Percentiles rank a stretch among this genome's conserved stretches.
Evolutionary conservation across 2,329 filamentous ascomycete species (phyloP).

Genomic region (Microdochium nivale): DNA sequence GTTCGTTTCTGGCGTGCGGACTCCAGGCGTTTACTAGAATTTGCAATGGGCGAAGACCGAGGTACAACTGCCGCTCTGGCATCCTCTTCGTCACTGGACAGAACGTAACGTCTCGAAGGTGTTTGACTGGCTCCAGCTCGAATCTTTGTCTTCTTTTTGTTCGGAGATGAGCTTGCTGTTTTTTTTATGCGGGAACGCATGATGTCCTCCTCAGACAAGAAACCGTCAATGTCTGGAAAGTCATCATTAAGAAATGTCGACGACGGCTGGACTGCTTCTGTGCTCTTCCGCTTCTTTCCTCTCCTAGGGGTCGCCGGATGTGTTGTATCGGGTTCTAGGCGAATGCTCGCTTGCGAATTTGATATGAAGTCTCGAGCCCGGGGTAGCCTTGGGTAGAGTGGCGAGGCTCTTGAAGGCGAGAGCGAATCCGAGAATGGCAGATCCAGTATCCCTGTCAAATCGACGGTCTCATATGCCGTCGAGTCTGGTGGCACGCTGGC

Average conservation of each 20-base stretch:
- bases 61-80: not conserved
- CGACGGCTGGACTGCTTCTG: slow-evolving; percentile 21
- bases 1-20: not conserved
- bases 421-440: slow-evolving; percentile 13
- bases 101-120: not conserved
- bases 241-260: slow-evolving; percentile 26
- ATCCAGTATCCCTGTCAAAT: slow-evolving; percentile 21
- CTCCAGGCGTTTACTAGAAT: not conserved
- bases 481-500: slow-evolving; percentile 18
- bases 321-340: slow-evolving; percentile 31
- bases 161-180: slow-evolving; percentile 26
- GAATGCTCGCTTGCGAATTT: slow-evolving; percentile 27
- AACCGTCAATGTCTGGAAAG: slow-evolving; percentile 46
- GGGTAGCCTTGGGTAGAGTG: slow-evolving; percentile 13
- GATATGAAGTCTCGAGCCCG: slow-evolving; percentile 20
- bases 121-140: slow-evolving; percentile 9
- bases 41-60: not conserved
- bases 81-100: slow-evolving; percentile 2
- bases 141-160: slow-evolving; percentile 14
- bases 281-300: slow-evolving; percentile 44
- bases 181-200: slow-evolving; percentile 21
- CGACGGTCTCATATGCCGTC: slow-evolving; percentile 16
- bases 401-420: slow-evolving; percentile 13
- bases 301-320: slow-evolving; percentile 25
- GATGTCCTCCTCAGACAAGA: slow-evolving; percentile 20